Conservation (phyloP, 1,284 basidiomycete species). For the Heterobasidion irregulare region DNA sequence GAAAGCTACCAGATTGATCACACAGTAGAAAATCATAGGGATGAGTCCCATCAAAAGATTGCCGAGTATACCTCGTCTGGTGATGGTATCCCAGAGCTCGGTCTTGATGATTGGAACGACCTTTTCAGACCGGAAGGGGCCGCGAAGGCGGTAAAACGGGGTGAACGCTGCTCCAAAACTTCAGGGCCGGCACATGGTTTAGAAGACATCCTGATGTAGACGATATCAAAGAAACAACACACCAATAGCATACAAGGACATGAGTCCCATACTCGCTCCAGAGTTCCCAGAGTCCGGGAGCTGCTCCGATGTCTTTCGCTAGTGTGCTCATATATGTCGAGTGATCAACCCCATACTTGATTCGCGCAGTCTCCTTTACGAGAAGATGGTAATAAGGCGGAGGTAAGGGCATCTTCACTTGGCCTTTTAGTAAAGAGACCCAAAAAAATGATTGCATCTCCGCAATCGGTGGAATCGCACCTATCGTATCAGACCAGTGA, state of each 20-base stretch:
- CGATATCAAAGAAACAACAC: no score
- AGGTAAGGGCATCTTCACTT: conserved; percentile 34
- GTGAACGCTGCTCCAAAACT: conserved; percentile 58
- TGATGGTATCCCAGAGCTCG: conserved; percentile 60
- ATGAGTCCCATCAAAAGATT: conserved; percentile 58
- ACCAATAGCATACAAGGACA: conserved; percentile 51
- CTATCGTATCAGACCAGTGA: conserved; percentile 14
- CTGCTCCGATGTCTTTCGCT: conserved; percentile 52
- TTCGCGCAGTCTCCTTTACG: conserved; percentile 42
- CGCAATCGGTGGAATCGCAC: conserved; percentile 60
- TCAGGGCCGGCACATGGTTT: neutral
- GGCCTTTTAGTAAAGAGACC: conserved; percentile 41
- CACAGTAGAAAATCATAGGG: conserved; percentile 40
- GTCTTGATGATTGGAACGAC: conserved; percentile 41
- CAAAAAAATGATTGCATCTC: conserved; percentile 62
- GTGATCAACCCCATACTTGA: conserved; percentile 56
- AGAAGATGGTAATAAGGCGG: conserved; percentile 53
- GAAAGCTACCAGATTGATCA: conserved; percentile 17
- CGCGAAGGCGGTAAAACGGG: conserved; percentile 52
- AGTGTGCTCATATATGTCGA: conserved; percentile 50
- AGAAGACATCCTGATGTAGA: conserved; percentile 9
- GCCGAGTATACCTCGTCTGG: conserved; percentile 44
- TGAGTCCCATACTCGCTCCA: conserved; percentile 44
- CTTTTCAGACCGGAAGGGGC: conserved; percentile 35
- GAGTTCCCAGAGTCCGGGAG: conserved; percentile 41